phyloP scores from a whole-genome alignment of 2,329 filamentous ascomycete genomes.

The Sordariomycetes sp. region DNA sequence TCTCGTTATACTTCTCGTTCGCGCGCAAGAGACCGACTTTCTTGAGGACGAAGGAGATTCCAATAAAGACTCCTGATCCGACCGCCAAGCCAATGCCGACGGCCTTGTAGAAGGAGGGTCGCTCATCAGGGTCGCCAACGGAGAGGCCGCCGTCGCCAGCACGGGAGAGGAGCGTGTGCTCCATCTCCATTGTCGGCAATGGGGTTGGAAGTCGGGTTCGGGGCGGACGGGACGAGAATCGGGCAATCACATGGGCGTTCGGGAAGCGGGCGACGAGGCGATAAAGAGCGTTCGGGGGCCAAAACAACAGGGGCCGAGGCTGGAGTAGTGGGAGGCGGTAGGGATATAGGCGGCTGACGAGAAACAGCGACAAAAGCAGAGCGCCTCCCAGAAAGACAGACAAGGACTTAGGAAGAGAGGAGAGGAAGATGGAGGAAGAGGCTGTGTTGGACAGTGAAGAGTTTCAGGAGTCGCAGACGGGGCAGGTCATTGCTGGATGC shows the following conservation, averaged over 20 bases:
- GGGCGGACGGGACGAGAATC: background rate
- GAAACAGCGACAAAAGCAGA: too few species aligned
- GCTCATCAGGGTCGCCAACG: constrained; percentile 10
- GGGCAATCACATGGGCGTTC: background rate
- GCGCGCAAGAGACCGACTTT: constrained; percentile 86
- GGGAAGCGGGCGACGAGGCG: background rate
- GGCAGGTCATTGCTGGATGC: too few species aligned
- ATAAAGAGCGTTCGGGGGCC: too few species aligned
- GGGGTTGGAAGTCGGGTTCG: background rate
- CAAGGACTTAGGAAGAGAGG: too few species aligned
- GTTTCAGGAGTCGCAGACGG: too few species aligned
- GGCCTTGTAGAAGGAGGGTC: constrained; percentile 62
- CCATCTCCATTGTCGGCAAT: constrained; percentile 1
- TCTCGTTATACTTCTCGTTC: constrained; percentile 94
- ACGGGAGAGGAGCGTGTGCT: constrained; percentile 4
- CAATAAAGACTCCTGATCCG: constrained; percentile 85
- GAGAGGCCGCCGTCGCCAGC: background rate
- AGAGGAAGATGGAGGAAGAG: too few species aligned
- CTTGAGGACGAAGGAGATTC: constrained; percentile 89
- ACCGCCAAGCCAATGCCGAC: constrained; percentile 82
- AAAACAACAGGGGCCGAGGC: too few species aligned
- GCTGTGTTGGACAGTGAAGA: too few species aligned
- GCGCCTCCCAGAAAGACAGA: too few species aligned
- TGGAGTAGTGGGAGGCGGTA: too few species aligned
- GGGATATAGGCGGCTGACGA: too few species aligned